A percentile compares a stretch with the other conserved stretches of the same genome.
phyloP scores from a whole-genome alignment of 495 filamentous ascomycete genomes.

The Cryomyces antarcticus region DNA sequence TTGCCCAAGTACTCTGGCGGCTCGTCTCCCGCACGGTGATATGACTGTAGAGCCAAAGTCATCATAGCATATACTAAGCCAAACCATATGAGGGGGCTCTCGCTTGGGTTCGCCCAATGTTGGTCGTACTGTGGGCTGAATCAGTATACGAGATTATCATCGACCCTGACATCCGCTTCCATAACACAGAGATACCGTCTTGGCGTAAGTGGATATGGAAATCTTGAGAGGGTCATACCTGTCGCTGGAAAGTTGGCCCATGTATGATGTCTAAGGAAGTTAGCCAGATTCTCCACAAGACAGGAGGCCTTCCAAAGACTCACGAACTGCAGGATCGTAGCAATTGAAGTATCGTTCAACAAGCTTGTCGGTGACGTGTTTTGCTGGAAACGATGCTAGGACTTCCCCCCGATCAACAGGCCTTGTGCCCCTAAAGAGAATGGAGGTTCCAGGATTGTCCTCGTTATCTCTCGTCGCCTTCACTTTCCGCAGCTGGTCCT shows the following conservation, averaged over 20 bases:
- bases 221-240: conserved; percentile 1
- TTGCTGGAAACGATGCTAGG: conserved; percentile 56
- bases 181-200: neutral
- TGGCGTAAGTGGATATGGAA: neutral
- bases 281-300: neutral
- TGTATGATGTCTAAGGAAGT: conserved; percentile 50
- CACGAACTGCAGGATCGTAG: conserved; percentile 52
- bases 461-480: conserved; percentile 36
- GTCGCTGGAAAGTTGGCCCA: conserved; percentile 61
- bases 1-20: conserved; percentile 56
- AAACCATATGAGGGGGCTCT: conserved; percentile 72
- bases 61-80: conserved; percentile 75
- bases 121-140: conserved; percentile 39
- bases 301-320: no score
- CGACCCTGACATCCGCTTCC: neutral
- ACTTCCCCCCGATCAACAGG: conserved; percentile 54
- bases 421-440: conserved; percentile 52
- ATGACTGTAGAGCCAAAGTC: conserved; percentile 79
- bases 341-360: conserved; percentile 39
- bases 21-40: conserved; percentile 74
- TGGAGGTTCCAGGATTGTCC: conserved; percentile 22
- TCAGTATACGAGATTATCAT: neutral
- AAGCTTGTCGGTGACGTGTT: conserved; percentile 61
- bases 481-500: conserved; percentile 40
- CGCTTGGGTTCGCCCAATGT: conserved; percentile 70